Evolutionary conservation across 257 asterid species (phyloP).

Genomic region (Plectranthus barbatus): DNA sequence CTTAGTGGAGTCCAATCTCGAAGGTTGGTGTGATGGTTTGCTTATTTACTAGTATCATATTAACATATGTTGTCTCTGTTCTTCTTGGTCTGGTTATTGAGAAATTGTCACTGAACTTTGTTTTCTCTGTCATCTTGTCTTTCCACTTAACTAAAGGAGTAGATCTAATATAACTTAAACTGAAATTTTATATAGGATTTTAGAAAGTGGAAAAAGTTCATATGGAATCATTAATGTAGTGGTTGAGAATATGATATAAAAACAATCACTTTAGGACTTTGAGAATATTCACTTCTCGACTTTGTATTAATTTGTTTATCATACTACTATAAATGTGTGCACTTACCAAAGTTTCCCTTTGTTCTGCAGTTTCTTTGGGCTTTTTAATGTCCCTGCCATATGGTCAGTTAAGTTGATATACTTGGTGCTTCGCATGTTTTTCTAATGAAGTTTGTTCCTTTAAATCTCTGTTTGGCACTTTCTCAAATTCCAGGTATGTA

Average conservation of each 20-base stretch:
- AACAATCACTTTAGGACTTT: background rate
- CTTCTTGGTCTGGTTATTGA: too few relatives aligned
- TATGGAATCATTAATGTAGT: background rate
- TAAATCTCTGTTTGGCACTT: background rate
- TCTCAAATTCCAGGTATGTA: conserved; percentile 44
- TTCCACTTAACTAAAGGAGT: background rate
- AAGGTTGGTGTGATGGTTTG: conserved; percentile 45
- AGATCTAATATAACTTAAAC: too few relatives aligned
- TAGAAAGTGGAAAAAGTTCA: background rate
- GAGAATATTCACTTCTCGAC: conserved; percentile 1
- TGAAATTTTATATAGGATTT: background rate
- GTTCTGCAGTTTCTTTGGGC: conserved; percentile 84
- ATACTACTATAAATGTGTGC: background rate
- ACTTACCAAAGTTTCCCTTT: conserved; percentile 21
- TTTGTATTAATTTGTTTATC: background rate
- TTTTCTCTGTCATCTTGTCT: background rate
- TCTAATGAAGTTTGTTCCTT: conserved; percentile 5
- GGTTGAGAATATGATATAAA: too few relatives aligned
- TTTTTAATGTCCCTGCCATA: conserved; percentile 88
- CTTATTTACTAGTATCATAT: background rate
- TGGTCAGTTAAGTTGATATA: conserved; percentile 37
- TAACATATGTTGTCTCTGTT: background rate
- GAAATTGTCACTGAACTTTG: background rate
- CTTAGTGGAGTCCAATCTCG: conserved; percentile 88
- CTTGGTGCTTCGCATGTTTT: background rate